phyloP scores from a whole-genome alignment of 2,329 filamentous ascomycete species.

The Bipolaris victoriae region DNA sequence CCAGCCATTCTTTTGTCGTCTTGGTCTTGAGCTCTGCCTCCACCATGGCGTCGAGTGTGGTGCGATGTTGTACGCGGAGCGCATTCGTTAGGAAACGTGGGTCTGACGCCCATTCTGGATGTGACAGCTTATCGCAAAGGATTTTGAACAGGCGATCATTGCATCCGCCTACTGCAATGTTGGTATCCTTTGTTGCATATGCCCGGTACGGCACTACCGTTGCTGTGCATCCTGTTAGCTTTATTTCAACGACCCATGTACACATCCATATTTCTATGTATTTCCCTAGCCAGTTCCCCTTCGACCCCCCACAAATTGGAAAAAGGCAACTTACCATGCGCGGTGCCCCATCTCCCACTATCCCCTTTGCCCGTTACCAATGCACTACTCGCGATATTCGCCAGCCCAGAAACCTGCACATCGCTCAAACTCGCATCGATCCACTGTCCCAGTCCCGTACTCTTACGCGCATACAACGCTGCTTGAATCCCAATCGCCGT shows the following conservation, averaged over 20 bases:
- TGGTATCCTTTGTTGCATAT: slow-evolving; percentile 68
- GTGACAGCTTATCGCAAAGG: slow-evolving; percentile 62
- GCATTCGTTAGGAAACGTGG: slow-evolving; percentile 64
- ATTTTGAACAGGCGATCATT: slow-evolving; percentile 68
- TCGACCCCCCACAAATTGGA: no score
- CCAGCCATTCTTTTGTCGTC: slow-evolving; percentile 87
- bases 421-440: slow-evolving; percentile 91
- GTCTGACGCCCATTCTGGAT: slow-evolving; percentile 64
- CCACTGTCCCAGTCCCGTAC: slow-evolving; percentile 82
- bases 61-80: slow-evolving; percentile 69
- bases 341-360: slow-evolving; percentile 90
- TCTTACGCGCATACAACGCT: slow-evolving; percentile 75
- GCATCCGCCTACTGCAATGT: slow-evolving; percentile 67
- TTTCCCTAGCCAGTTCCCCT: neutral
- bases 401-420: slow-evolving; percentile 88
- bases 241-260: neutral
- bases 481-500: slow-evolving; percentile 95
- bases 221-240: slow-evolving; percentile 52
- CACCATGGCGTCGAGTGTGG: slow-evolving; percentile 78
- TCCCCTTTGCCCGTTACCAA: slow-evolving; percentile 87
- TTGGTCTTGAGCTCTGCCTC: slow-evolving; percentile 74
- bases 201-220: slow-evolving; percentile 94
- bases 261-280: neutral
- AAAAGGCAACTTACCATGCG: slow-evolving; percentile 70
- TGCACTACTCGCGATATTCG: slow-evolving; percentile 90